Base-by-base conservation (phyloP, 345 rosid species). In the Cochlearia excelsa region DNA sequence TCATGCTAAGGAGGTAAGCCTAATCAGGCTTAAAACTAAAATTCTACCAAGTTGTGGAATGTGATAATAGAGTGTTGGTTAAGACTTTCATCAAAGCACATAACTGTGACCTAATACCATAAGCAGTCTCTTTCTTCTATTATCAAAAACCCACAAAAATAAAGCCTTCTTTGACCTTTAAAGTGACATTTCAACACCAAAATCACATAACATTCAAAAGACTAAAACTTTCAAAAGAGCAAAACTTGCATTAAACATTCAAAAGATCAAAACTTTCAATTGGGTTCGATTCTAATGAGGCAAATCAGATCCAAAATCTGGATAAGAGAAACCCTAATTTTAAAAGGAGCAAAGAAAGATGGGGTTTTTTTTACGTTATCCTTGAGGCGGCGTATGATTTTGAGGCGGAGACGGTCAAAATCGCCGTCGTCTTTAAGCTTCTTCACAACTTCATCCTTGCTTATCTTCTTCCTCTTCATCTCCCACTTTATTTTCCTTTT, bases 341-440 rank as follows among this genome's bases (percentile, higher is more conserved):
- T 16, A 16, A 45, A 30, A 23, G 46, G 49, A 54, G 50, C 27
- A 39, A 45, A 16, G 0, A 54, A 3, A 34, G 37, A 16, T 16
- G 23, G 23, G 23, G 23, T 16, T 16, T 16, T 16, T 16, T 0
- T 9, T 51, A 91, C 98, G 40, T 86, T 81, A 3, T 80, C 87
- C 66, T 88, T 86, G 80, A 92, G 92, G 65, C 83, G 86, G 78
- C 89, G 96, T 65, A 83, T 81, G 77, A 84, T 83, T 54, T 77
- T 69, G 76, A 86, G 92, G 63, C 96, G 98, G 64, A 92, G 98
- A 35, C 79, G 77, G 71, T 86, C 95, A 54, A 86, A 86, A 66
- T 84, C 87, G 7, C 90, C 90, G 51, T 88, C 96, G 65, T 88
- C 96, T 59, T 84, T 92, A 38, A 91, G 87, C 71, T 86, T 88